These are phyloP conservation scores for Tylopilus rubrobrunneus DNA, from an alignment of 768 basidiomycete genomes.

Conservation along the genomic window DNA sequence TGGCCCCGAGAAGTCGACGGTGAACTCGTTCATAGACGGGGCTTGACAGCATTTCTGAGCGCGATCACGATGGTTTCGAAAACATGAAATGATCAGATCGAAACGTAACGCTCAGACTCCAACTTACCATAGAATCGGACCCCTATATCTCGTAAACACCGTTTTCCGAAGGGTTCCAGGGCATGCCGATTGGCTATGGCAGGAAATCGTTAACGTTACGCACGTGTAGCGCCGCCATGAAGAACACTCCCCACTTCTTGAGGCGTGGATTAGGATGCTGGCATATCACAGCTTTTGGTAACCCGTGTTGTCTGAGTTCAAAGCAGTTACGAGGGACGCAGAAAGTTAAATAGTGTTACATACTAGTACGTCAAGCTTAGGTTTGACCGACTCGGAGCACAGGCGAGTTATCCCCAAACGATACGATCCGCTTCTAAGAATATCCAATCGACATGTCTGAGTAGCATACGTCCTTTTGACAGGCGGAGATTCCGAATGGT, in stretches of 20 bases:
- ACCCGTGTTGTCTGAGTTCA: constrained; percentile 14
- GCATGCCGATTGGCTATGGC: neutral
- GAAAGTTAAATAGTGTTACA: constrained; percentile 18
- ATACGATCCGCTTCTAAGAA: constrained; percentile 4
- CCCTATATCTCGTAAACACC: constrained; percentile 11
- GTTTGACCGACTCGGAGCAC: constrained; percentile 13
- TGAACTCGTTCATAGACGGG: constrained; percentile 1
- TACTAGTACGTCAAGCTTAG: constrained; percentile 18
- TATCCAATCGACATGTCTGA: neutral
- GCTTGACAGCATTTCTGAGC: neutral
- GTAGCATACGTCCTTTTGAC: neutral
- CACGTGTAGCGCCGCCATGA: neutral
- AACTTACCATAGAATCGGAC: constrained; percentile 6
- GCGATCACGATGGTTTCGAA: neutral
- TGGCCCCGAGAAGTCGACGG: neutral
- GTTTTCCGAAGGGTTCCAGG: neutral
- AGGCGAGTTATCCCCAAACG: constrained; percentile 1
- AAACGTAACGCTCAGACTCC: neutral
- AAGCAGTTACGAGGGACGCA: constrained; percentile 3
- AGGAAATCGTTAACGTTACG: neutral
- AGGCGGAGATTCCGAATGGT: constrained; percentile 5
- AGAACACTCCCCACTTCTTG: neutral
- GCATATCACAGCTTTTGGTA: constrained; percentile 10
- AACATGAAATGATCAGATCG: constrained; percentile 2
- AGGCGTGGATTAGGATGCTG: constrained; percentile 9